phyloP scores from a whole-genome alignment of 2,329 filamentous ascomycete species.

The Tolypocladium pustulatum region DNA sequence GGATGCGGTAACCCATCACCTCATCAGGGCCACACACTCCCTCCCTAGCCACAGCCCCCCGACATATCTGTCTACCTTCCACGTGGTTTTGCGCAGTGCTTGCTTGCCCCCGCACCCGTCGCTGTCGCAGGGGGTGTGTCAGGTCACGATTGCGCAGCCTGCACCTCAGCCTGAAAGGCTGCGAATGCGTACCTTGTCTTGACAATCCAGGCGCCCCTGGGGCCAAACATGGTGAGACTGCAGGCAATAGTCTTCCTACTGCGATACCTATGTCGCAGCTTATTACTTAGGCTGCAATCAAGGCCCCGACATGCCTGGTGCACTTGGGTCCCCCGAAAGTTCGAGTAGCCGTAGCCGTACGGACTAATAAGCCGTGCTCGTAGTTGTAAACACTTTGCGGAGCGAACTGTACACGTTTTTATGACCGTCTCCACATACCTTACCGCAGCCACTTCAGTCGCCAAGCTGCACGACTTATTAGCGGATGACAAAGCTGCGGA shows the following conservation, averaged over 20 bases:
- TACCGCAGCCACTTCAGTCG: neutral
- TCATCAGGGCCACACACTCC: neutral
- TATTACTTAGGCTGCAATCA: too few species aligned
- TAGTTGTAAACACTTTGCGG: too few species aligned
- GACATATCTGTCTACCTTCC: neutral
- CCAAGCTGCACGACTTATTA: neutral
- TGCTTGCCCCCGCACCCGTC: neutral
- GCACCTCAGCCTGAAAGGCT: neutral
- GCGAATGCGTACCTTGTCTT: neutral
- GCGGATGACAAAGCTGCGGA: neutral
- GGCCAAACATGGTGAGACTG: neutral
- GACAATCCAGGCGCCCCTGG: neutral
- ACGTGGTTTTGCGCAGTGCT: neutral
- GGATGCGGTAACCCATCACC: neutral
- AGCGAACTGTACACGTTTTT: too few species aligned
- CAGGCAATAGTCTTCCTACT: neutral
- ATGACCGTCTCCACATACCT: neutral
- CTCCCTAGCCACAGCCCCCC: neutral
- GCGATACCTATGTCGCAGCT: neutral
- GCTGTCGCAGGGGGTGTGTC: neutral
- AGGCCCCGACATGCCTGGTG: neutral
- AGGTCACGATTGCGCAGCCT: neutral
- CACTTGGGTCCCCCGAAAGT: neutral
- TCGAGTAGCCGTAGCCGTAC: too few species aligned
- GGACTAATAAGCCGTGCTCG: too few species aligned